A percentile compares a stretch with the other conserved stretches of the same genome.
phyloP scores from a whole-genome alignment of 441 rosid species.

The Biscutella laevigata region DNA sequence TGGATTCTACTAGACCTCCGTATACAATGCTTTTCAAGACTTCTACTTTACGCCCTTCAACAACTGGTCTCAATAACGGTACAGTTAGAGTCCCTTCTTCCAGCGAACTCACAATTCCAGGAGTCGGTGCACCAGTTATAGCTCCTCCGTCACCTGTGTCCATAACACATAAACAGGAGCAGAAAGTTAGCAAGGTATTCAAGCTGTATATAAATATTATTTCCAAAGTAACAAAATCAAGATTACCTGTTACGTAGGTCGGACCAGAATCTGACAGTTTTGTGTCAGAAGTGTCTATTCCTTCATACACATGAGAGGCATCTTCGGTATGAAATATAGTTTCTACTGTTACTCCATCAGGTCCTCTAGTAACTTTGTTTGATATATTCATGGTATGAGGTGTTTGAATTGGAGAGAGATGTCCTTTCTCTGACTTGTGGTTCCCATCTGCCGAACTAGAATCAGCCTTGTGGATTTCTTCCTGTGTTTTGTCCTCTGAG shows the following conservation, averaged over 20 bases:
- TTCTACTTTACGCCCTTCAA: conserved; percentile 36
- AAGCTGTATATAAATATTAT: not conserved
- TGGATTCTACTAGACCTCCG: conserved; percentile 78
- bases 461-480: not conserved
- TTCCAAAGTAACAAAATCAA: not conserved
- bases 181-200: not conserved
- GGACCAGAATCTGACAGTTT: conserved; percentile 18
- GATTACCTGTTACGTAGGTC: conserved; percentile 29
- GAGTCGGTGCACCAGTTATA: not conserved
- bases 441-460: conserved; percentile 1
- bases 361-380: conserved; percentile 17
- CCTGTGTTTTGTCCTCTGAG: conserved; percentile 9
- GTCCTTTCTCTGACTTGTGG: conserved; percentile 9
- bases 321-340: conserved; percentile 16
- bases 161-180: conserved; percentile 3
- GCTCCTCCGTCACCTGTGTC: conserved; percentile 6
- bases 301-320: conserved; percentile 18
- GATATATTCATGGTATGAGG: conserved; percentile 7
- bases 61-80: conserved; percentile 18
- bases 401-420: conserved; percentile 20
- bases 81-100: conserved; percentile 17
- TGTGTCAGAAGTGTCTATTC: not conserved
- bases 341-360: conserved; percentile 20
- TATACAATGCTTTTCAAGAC: conserved; percentile 76
- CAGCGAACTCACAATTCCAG: not conserved